Evolutionary conservation across 2,329 filamentous ascomycete genomes (phyloP), one percentile per base, ranked within the genome.

Genomic region (Apiospora pterosperma): DNA sequence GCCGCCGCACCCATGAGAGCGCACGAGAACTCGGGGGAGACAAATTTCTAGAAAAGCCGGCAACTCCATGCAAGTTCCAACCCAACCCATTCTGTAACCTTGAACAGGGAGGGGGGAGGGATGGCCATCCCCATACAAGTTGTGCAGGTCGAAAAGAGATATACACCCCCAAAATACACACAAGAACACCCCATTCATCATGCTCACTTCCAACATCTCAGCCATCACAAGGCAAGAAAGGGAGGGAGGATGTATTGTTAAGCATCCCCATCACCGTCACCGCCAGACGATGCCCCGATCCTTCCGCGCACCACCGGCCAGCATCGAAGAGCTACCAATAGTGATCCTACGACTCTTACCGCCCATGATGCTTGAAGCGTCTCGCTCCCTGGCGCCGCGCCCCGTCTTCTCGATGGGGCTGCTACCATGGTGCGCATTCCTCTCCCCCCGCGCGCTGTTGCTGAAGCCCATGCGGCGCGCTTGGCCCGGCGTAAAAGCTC

Each of bases 381-480:
- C 58, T 64, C 63, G 39, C 67, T 64, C 64, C 70, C 68, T 68
- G 71, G 38, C 68, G 31, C 65, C 72, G 64, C 67, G 73, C 64
- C 38, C 67, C 63, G 3, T 48, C 48, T 55, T 55, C 55, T 70
- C 66, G 34, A 16, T 69, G n/a, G 70, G 61, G 39, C 68, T 71
- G 58, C 67, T 63, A 23, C 61, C 19, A 3, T 52, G 25, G 3
- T n/a, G 31, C 16, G 31, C 59, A 52, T 12, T 59, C 23, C 14
- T 64, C 34, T 36, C 74, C 73, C 65, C 48, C 8, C 48, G 25
- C 7, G 81, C 69, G 66, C 77, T 80, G 16, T 79, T 79, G 39
- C 81, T 79, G 64, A 87, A 74, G 68, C 86, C 84, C 85, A 88
- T 87, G 58, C 85, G 79, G 62, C 85, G 76, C 25, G 85, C 85